Percentiles rank a stretch among this genome's conserved stretches.
Conservation (phyloP, 345 rosid species). For the Aquilaria sinensis region DNA sequence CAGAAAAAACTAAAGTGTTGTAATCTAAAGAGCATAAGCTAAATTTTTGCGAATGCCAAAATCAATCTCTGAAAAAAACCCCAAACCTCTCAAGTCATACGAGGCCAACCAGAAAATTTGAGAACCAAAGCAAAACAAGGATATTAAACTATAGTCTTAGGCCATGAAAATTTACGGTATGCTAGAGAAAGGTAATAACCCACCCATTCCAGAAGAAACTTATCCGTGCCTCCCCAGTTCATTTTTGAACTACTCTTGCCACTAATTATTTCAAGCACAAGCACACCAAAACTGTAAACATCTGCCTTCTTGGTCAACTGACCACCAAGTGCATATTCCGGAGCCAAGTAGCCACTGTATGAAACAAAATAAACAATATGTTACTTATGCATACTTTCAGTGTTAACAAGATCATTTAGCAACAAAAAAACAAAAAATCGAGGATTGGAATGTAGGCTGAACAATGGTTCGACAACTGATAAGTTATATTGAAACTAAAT, state of each 20-base stretch:
- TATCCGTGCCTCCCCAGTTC: conserved; percentile 35
- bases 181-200: conserved; percentile 1
- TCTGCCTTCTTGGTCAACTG: conserved; percentile 70
- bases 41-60: not conserved
- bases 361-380: conserved; percentile 7
- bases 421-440: not conserved
- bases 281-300: conserved; percentile 67
- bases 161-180: not conserved
- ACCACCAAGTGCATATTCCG: conserved; percentile 71
- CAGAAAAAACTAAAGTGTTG: no score
- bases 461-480: no score
- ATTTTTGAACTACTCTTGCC: conserved; percentile 46
- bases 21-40: no score
- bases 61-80: not conserved
- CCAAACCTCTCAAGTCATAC: no score
- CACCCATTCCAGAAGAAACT: conserved; percentile 57
- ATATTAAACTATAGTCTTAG: not conserved
- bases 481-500: not conserved
- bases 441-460: no score
- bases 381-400: no score
- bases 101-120: no score
- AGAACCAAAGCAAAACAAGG: not conserved
- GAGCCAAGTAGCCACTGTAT: conserved; percentile 74
- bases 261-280: conserved; percentile 54
- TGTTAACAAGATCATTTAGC: no score